A percentile compares a stretch with the other conserved stretches of the same genome.
These are phyloP conservation scores for Lathyrus aphaca DNA, from an alignment of 306 rosid genomes.

Conservation along the genomic window DNA sequence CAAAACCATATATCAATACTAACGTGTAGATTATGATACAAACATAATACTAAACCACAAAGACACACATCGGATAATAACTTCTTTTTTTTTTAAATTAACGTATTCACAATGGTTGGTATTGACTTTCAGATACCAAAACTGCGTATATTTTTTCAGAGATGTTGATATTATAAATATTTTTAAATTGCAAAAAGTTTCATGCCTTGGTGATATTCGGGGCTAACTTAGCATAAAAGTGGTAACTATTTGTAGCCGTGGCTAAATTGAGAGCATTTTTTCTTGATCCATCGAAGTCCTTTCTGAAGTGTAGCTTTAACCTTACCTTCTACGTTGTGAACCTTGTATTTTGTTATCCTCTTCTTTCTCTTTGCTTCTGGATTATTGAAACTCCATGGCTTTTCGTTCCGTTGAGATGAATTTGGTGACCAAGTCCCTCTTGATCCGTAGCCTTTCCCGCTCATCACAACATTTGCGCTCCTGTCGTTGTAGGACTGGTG, in stretches of 20 bases:
- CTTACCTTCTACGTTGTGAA: constrained; percentile 61
- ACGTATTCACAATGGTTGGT: too few species aligned
- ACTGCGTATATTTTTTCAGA: too few species aligned
- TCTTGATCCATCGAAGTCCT: constrained; percentile 73
- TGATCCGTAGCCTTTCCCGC: constrained; percentile 57
- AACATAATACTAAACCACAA: too few species aligned
- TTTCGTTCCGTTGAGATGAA: constrained; percentile 33
- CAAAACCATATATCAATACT: too few species aligned
- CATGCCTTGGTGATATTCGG: too few species aligned
- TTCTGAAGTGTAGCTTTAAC: constrained; percentile 60
- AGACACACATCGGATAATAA: too few species aligned
- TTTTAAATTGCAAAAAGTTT: too few species aligned
- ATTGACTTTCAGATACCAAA: too few species aligned
- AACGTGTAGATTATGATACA: too few species aligned
- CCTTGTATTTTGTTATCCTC: constrained; percentile 65
- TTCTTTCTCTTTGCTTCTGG: constrained; percentile 68
- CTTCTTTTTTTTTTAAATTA: too few species aligned
- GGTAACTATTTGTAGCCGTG: constrained; percentile 38
- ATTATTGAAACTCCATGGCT: constrained; percentile 54
- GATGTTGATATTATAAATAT: too few species aligned
- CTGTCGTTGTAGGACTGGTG: constrained; percentile 10
- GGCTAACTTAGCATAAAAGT: too few species aligned
- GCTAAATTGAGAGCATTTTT: constrained; percentile 60
- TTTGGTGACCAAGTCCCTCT: constrained; percentile 34
- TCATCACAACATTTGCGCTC: constrained; percentile 56